These are phyloP conservation scores for Urostyla sp. DNA, from an alignment of 73 alveolate genomes.

Conservation along the genomic window DNA sequence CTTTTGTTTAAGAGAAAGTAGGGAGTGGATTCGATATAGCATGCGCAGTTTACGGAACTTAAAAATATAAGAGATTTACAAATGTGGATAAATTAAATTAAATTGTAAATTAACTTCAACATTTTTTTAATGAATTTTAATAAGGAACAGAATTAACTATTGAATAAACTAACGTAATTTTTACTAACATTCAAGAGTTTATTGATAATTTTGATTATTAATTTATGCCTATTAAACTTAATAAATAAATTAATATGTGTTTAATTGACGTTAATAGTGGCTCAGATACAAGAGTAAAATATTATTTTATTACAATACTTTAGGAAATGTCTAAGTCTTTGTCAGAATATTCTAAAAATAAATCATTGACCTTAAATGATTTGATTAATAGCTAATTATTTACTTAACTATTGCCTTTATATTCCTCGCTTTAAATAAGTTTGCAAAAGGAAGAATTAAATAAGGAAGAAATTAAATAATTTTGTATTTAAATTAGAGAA, in stretches of 20 bases:
- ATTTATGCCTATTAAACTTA: not conserved
- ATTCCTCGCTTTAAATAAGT: too few relatives aligned
- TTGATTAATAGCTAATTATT: not conserved
- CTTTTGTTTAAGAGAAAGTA: conserved; percentile 45
- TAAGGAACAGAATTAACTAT: too few relatives aligned
- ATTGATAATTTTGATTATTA: not conserved
- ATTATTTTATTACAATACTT: conserved; percentile 22
- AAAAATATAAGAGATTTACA: conserved; percentile 42
- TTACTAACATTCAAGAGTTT: too few relatives aligned
- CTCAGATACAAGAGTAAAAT: conserved; percentile 51
- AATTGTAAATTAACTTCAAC: not conserved
- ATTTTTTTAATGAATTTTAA: not conserved
- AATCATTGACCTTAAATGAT: conserved; percentile 13
- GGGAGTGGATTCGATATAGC: conserved; percentile 61
- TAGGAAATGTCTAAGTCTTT: conserved; percentile 25
- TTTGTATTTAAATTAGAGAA: conserved; percentile 6
- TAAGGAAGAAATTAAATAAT: not conserved
- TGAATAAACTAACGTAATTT: too few relatives aligned
- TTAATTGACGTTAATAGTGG: conserved; percentile 45
- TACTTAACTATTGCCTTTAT: too few relatives aligned
- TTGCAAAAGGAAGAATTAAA: not conserved
- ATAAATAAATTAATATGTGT: not conserved
- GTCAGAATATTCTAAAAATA: not conserved
- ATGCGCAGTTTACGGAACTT: conserved; percentile 47
- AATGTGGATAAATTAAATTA: conserved; percentile 10